Conservation (phyloP, 768 basidiomycete genomes). For the Lactarius trivialis region DNA sequence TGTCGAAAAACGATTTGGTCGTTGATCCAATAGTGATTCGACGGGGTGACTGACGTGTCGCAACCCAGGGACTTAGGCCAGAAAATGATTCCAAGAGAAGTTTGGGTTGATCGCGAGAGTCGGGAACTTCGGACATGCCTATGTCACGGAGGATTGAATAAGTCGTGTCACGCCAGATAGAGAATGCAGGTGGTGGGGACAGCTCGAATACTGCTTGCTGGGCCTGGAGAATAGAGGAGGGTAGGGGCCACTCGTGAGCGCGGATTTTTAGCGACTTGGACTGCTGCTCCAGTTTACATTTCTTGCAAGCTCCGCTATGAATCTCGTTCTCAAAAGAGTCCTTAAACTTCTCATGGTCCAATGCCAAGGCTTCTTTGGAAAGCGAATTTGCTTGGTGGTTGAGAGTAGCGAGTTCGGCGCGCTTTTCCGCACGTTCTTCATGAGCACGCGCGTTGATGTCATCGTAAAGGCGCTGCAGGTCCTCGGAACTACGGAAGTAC, state of each 20-base stretch:
- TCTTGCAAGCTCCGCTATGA: neutral
- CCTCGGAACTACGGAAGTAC: conserved; percentile 2
- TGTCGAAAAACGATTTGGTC: neutral
- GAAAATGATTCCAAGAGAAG: neutral
- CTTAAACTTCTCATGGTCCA: neutral
- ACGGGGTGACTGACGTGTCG: neutral
- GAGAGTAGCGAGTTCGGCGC: neutral
- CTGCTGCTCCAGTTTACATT: neutral
- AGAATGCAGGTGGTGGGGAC: conserved; percentile 2
- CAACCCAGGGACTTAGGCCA: conserved; percentile 2
- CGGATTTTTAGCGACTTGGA: neutral
- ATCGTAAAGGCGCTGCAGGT: neutral
- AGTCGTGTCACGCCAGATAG: conserved; percentile 13
- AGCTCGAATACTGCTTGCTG: conserved; percentile 13
- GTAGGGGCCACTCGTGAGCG: conserved; percentile 17
- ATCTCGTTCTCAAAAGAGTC: too few species aligned
- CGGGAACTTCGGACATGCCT: neutral
- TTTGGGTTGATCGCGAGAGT: neutral
- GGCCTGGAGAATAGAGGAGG: neutral
- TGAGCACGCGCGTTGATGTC: neutral
- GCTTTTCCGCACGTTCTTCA: neutral
- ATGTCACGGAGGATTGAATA: conserved; percentile 11
- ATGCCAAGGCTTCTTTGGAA: neutral
- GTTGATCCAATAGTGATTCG: conserved; percentile 12
- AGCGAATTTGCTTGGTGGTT: neutral